Percentiles rank a stretch among this genome's conserved stretches.
Conservation (phyloP, 495 filamentous ascomycete genomes). For the Penicillium atrosanguineum region DNA sequence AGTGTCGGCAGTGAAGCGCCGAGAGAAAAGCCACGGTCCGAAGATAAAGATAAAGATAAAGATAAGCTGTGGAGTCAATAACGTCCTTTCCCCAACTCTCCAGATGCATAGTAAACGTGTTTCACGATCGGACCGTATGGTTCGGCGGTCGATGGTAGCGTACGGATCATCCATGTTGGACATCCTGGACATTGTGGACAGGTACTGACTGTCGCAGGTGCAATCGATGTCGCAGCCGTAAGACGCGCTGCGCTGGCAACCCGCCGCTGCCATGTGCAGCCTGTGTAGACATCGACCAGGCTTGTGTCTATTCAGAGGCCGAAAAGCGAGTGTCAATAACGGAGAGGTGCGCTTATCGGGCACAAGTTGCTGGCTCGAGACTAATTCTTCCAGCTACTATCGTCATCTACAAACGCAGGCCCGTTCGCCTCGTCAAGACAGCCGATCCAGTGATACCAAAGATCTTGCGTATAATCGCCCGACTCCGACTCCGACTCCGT, state of each 20-base stretch:
- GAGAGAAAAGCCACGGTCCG: too few species aligned
- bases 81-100: neutral
- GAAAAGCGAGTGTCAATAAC: constrained; percentile 38
- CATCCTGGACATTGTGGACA: neutral
- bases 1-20: too few species aligned
- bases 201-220: constrained; percentile 23
- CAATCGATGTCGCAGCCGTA: constrained; percentile 37
- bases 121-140: constrained; percentile 19
- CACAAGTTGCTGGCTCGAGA: neutral
- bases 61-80: too few species aligned
- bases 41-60: too few species aligned
- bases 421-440: constrained; percentile 4
- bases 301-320: constrained; percentile 37
- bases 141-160: constrained; percentile 34
- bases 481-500: constrained; percentile 11
- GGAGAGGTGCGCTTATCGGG: constrained; percentile 22
- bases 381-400: constrained; percentile 25
- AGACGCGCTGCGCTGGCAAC: constrained; percentile 36
- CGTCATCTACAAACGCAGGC: constrained; percentile 32
- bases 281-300: constrained; percentile 30
- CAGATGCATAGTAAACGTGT: constrained; percentile 21
- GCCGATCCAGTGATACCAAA: neutral
- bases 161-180: constrained; percentile 8
- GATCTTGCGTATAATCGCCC: neutral
- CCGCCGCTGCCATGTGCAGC: constrained; percentile 35